Conservation (phyloP, 495 filamentous ascomycete genomes). For the Penicillium soppii region DNA sequence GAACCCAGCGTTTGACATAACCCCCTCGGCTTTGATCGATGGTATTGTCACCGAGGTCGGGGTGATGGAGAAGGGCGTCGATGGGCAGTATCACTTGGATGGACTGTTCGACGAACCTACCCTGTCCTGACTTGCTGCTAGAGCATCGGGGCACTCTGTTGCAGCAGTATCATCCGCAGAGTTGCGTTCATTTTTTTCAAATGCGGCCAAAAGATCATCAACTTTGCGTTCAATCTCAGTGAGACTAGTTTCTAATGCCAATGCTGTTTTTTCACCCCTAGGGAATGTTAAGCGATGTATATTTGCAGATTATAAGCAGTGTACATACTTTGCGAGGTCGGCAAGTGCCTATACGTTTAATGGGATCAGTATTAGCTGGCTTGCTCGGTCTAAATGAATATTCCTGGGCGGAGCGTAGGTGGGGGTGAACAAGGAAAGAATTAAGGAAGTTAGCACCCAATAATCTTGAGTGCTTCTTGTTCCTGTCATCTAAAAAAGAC, state of each 20-base stretch:
- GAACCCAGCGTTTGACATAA: slow-evolving; percentile 97
- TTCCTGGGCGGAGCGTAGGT: no score
- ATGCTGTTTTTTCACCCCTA: slow-evolving; percentile 58
- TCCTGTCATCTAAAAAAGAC: no score
- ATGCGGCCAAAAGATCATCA: slow-evolving; percentile 53
- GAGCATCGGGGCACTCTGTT: not conserved
- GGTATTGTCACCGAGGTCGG: slow-evolving; percentile 92
- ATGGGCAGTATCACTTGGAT: slow-evolving; percentile 74
- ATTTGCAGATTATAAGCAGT: not conserved
- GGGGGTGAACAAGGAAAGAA: no score
- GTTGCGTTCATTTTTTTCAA: slow-evolving; percentile 27
- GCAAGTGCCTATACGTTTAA: slow-evolving; percentile 38
- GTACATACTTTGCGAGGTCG: slow-evolving; percentile 36
- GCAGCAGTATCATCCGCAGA: not conserved
- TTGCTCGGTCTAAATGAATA: no score
- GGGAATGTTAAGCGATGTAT: slow-evolving; percentile 5
- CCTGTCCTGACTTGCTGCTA: slow-evolving; percentile 10
- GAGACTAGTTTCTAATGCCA: slow-evolving; percentile 55
- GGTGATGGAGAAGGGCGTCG: slow-evolving; percentile 71
- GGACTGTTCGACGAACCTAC: slow-evolving; percentile 42
- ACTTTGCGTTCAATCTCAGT: slow-evolving; percentile 55
- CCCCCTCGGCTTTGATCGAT: slow-evolving; percentile 82
- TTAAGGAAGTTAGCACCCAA: no score
- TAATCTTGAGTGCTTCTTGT: no score
- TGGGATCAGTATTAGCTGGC: no score